These are phyloP conservation scores for Naematelia encephala DNA, from an alignment of 768 basidiomycete genomes.

Conservation along the genomic window DNA sequence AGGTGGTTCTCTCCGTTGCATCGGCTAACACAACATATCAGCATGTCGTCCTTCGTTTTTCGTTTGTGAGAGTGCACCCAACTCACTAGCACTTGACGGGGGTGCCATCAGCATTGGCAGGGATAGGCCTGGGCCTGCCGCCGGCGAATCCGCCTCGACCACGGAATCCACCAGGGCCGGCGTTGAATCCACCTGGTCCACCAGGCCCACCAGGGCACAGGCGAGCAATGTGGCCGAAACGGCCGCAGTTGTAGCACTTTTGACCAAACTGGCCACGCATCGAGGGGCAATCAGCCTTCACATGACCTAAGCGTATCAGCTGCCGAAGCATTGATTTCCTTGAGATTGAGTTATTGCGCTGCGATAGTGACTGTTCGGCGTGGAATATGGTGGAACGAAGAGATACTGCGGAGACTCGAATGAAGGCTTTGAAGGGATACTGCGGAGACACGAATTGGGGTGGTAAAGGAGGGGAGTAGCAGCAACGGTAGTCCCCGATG, in stretches of 20 bases:
- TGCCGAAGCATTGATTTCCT: no score
- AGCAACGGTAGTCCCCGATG: no score
- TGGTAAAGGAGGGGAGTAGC: no score
- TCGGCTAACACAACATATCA: slow-evolving; percentile 27
- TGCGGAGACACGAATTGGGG: no score
- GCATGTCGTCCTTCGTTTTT: neutral
- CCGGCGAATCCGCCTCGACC: slow-evolving; percentile 33
- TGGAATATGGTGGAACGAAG: no score
- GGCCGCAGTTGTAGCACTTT: slow-evolving; percentile 85
- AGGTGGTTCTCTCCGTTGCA: slow-evolving; percentile 49
- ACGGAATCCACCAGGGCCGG: slow-evolving; percentile 29
- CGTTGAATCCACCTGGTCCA: slow-evolving; percentile 11
- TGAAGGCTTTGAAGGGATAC: no score
- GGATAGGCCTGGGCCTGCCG: slow-evolving; percentile 22
- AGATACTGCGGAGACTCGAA: no score
- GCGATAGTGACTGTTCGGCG: no score
- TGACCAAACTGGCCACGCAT: slow-evolving; percentile 51
- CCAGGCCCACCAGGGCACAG: slow-evolving; percentile 25
- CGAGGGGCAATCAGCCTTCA: slow-evolving; percentile 45
- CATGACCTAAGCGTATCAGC: slow-evolving; percentile 64
- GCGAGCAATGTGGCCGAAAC: slow-evolving; percentile 56
- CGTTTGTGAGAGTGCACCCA: neutral
- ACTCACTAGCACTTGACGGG: slow-evolving; percentile 49
- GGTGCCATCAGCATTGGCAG: slow-evolving; percentile 40
- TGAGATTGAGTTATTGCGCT: no score